These are phyloP conservation scores for Penicillium sp. DNA, from an alignment of 2,329 filamentous ascomycete genomes.

Conservation along the genomic window DNA sequence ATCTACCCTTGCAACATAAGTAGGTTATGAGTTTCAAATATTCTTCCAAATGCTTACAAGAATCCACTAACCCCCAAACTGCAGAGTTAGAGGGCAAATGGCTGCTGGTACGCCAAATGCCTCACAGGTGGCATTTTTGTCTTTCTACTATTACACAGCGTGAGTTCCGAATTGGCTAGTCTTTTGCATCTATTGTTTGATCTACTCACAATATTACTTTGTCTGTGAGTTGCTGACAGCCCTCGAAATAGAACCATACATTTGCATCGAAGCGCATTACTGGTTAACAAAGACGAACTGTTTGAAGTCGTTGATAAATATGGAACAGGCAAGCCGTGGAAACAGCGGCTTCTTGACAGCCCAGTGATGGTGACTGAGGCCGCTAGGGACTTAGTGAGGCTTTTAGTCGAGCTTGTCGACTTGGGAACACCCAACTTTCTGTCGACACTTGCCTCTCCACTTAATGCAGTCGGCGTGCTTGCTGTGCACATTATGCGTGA, in stretches of 20 bases:
- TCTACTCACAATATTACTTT: no score
- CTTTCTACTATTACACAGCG: constrained; percentile 7
- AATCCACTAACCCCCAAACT: background rate
- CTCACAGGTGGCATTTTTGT: background rate
- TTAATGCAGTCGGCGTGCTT: constrained; percentile 10
- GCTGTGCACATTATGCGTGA: constrained; percentile 10
- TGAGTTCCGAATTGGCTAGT: background rate
- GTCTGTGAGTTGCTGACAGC: background rate
- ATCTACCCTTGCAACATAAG: constrained; percentile 3
- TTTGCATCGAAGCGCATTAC: constrained; percentile 3
- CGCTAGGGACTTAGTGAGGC: constrained; percentile 9
- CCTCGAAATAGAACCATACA: background rate
- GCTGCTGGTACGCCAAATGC: no score
- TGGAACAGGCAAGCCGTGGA: constrained; percentile 3
- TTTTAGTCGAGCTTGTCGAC: constrained; percentile 10
- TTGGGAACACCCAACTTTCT: constrained; percentile 4
- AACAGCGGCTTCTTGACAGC: constrained; percentile 1
- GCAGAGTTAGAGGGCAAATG: background rate
- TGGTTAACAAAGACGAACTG: constrained; percentile 6
- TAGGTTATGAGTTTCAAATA: background rate
- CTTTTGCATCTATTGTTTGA: no score
- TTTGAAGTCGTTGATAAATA: constrained; percentile 8
- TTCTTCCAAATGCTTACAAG: no score
- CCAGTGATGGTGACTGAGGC: constrained; percentile 8
- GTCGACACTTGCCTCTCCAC: constrained; percentile 6